Evolutionary conservation across 2,329 filamentous ascomycete genomes (phyloP).

Genomic region (Juglanconis juglandina): DNA sequence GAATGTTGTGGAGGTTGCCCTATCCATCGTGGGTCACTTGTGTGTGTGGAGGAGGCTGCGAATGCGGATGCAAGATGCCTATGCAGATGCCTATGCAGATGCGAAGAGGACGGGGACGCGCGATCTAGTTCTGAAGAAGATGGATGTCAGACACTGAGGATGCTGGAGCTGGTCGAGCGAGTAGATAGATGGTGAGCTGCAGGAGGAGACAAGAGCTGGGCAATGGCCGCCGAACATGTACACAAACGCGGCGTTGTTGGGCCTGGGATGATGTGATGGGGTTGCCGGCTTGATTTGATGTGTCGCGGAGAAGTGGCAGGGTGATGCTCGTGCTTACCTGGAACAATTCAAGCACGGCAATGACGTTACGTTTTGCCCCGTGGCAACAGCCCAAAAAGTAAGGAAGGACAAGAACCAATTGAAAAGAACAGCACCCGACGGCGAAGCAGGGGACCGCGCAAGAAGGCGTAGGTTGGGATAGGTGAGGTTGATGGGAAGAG

Average conservation of each 20-base stretch:
- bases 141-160: background rate
- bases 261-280: too few species aligned
- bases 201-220: background rate
- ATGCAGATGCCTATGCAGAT: background rate
- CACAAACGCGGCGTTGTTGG: too few species aligned
- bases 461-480: background rate
- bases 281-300: too few species aligned
- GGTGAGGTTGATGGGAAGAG: background rate
- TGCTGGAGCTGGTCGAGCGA: background rate
- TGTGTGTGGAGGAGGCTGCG: background rate
- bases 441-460: background rate
- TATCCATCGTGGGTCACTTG: slow-evolving; percentile 24
- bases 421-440: background rate
- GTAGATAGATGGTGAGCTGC: background rate
- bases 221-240: background rate
- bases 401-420: slow-evolving; percentile 1
- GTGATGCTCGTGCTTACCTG: slow-evolving; percentile 1
- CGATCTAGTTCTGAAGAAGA: background rate
- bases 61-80: too few species aligned
- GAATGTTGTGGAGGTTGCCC: slow-evolving; percentile 37
- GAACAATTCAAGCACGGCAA: background rate
- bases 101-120: background rate
- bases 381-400: background rate
- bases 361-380: background rate
- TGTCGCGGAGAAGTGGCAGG: too few species aligned